Evolutionary conservation across 805 yeast species (phyloP), one percentile per base, ranked within the genome.

Genomic region (Nakazawaea anatomiae): DNA sequence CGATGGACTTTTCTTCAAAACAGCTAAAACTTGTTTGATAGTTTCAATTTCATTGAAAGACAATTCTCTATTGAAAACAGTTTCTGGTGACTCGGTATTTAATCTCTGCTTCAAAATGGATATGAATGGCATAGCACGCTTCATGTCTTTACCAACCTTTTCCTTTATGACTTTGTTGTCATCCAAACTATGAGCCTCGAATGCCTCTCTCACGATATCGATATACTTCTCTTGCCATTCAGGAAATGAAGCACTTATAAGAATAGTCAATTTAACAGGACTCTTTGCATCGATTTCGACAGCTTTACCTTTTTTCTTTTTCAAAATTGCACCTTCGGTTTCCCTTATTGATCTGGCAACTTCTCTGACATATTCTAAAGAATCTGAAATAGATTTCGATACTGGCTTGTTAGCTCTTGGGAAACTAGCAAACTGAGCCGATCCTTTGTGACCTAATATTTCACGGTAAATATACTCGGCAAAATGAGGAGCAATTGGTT

Each of bases 101-200:
- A 94, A 76, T 72, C 96, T 83, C 65, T 85, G 88, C 70, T 94
- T 91, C 68, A 94, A 74, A 59, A 81, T 73, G 57, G 92, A 84
- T 55, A 94, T 90, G 68, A 91, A 92, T 53, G 98, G 98, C 98
- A 94, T 94, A 54, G 96, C 97, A 60, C 95, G 85, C 79, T 94
- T 94, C 87, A 91, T 88, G 62, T 94, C 98, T 67, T 83, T 85
- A 57, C 88, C 88, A 54, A 87, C 82, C 64, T 74, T 80, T 58
- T 81, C 78, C 66, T 78, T 85, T 60, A 87, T 73, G 52, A 71
- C 72, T 61, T 76, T 77, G 71, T 77, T 85, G 66, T 87, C 92
- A 57, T 82, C 74, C 62, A 87, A 74, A 31, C 79, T 69, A 38
- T 80, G 83, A 44, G 66, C 68, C 60, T 82, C 90, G 58, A 87